These are phyloP conservation scores for Diaporthe batatas DNA, from an alignment of 2,329 filamentous ascomycete species.

Conservation along the genomic window DNA sequence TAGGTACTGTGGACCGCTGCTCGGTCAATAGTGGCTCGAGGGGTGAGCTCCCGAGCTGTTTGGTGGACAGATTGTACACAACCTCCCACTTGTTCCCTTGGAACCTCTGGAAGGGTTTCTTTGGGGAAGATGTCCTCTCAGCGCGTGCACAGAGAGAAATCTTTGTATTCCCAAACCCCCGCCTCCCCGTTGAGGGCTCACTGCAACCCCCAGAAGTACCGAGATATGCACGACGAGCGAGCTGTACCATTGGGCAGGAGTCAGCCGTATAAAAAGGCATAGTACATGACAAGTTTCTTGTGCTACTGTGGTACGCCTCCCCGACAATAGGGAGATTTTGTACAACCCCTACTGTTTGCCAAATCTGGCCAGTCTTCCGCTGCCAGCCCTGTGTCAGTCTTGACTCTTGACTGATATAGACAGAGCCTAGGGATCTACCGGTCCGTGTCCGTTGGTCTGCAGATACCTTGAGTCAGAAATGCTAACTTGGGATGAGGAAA, in stretches of 20 bases:
- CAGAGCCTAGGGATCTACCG: not conserved
- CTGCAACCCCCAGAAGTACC: not conserved
- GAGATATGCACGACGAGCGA: not conserved
- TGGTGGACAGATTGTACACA: slow-evolving; percentile 9
- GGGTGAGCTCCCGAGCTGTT: not conserved
- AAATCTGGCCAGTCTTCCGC: not conserved
- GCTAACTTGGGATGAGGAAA: not conserved
- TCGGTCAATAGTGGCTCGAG: slow-evolving; percentile 13
- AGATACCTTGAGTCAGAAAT: not conserved
- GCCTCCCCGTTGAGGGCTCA: not conserved
- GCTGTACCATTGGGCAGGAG: not conserved
- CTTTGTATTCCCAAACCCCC: not conserved
- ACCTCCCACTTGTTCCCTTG: slow-evolving; percentile 6
- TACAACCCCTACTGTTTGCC: not conserved
- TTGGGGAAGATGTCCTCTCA: not conserved
- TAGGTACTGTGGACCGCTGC: not conserved
- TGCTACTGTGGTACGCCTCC: slow-evolving; percentile 3
- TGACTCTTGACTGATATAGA: not conserved
- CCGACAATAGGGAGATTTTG: not conserved
- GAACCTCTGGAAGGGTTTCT: not conserved
- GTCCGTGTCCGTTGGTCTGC: slow-evolving; percentile 8
- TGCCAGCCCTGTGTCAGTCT: not conserved
- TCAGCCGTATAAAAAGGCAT: not conserved
- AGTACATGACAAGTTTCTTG: slow-evolving; percentile 2
- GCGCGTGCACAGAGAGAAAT: not conserved